phyloP scores from a whole-genome alignment of 2,329 filamentous ascomycete genomes.

The Claviceps paspali region DNA sequence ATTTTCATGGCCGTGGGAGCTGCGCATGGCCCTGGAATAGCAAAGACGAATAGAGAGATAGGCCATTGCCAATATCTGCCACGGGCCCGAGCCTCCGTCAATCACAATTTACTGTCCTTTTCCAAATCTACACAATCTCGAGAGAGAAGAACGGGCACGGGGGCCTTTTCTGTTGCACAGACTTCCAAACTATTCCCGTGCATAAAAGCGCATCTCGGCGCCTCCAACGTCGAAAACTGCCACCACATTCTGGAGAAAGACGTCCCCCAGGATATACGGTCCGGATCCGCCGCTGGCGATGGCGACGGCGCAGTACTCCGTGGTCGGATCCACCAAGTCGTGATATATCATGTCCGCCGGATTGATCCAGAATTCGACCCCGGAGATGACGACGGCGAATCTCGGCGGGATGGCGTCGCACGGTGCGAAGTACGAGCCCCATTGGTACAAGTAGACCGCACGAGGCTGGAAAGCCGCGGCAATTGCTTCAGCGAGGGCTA shows the following conservation, averaged over 20 bases:
- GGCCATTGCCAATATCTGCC: no score
- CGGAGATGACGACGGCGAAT: constrained; percentile 29
- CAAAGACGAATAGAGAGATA: no score
- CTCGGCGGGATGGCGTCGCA: constrained; percentile 31
- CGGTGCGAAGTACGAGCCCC: constrained; percentile 31
- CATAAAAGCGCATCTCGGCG: constrained; percentile 30
- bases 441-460: constrained; percentile 30
- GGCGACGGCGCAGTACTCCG: constrained; percentile 32
- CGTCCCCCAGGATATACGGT: constrained; percentile 33
- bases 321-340: constrained; percentile 26
- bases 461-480: constrained; percentile 30
- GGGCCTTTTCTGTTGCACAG: constrained; percentile 3
- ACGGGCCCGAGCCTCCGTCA: no score
- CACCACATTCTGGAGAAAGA: constrained; percentile 35
- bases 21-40: no score
- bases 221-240: constrained; percentile 32
- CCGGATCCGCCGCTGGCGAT: constrained; percentile 28
- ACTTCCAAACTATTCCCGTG: constrained; percentile 7
- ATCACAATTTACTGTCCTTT: no score
- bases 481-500: constrained; percentile 32
- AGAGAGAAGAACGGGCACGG: no score
- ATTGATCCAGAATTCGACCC: constrained; percentile 30
- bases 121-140: no score
- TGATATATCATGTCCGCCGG: constrained; percentile 31
- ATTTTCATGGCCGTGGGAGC: no score